Percentiles rank a stretch among this genome's conserved stretches.
Evolutionary conservation across 2,329 filamentous ascomycete genomes (phyloP).

Genomic region (Fusarium kyushuense): DNA sequence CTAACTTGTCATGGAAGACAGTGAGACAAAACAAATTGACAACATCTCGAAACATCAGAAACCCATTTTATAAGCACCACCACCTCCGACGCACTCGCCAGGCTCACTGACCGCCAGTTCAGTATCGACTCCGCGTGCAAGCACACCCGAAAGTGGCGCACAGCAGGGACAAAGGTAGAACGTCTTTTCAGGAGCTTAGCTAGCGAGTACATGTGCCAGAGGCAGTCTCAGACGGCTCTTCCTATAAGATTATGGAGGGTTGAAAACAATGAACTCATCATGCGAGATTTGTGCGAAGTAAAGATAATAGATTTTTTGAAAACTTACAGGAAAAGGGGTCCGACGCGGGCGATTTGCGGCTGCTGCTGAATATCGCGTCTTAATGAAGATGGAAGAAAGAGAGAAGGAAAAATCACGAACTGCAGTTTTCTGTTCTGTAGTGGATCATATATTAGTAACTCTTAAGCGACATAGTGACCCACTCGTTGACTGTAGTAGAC

Average conservation of each 20-base stretch:
- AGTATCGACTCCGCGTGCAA: constrained; percentile 50
- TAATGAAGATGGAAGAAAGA: constrained; percentile 26
- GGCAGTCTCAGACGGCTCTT: constrained; percentile 62
- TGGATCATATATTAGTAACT: constrained; percentile 16
- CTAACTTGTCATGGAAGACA: not conserved
- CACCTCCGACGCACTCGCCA: constrained; percentile 53
- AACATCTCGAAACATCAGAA: constrained; percentile 57
- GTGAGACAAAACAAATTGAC: constrained; percentile 9
- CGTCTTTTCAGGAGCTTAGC: constrained; percentile 41
- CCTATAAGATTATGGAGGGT: constrained; percentile 56
- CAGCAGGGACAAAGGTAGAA: constrained; percentile 34
- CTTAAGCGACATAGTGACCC: constrained; percentile 32
- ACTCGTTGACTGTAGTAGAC: constrained; percentile 24
- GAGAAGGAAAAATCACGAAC: constrained; percentile 38
- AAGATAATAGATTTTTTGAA: not conserved
- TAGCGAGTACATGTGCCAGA: constrained; percentile 43
- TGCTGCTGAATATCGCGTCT: constrained; percentile 1
- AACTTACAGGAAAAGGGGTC: constrained; percentile 24
- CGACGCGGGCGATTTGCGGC: not conserved
- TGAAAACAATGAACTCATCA: constrained; percentile 58
- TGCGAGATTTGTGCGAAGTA: constrained; percentile 45
- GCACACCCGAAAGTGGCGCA: constrained; percentile 50
- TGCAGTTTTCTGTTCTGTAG: constrained; percentile 33
- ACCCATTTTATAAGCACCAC: constrained; percentile 62
- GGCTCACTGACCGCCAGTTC: constrained; percentile 43